Percentiles rank a stretch among this genome's conserved stretches.
These are phyloP conservation scores for Plasmodium coatneyi DNA, from an alignment of 169 alveolate species.

Conservation along the genomic window DNA sequence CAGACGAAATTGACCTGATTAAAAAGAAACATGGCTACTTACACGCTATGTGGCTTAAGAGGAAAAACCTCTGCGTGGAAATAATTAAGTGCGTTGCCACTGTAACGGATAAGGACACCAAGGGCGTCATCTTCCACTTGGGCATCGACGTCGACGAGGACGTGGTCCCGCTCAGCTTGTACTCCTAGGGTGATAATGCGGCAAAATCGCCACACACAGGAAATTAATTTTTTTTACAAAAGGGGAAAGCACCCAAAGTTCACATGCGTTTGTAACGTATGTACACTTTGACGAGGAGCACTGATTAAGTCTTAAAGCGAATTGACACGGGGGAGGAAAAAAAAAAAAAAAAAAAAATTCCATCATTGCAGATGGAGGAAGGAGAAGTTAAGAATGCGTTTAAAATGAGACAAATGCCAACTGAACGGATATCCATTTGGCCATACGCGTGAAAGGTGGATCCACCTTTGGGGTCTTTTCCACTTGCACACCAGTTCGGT, in stretches of 20 bases:
- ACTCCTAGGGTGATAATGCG: neutral
- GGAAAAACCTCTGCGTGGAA: slow-evolving; percentile 49
- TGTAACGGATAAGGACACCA: slow-evolving; percentile 64
- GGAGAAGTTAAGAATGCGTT: neutral
- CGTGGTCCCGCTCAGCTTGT: slow-evolving; percentile 39
- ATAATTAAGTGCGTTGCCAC: slow-evolving; percentile 65
- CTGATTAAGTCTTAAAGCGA: neutral
- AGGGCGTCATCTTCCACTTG: slow-evolving; percentile 60
- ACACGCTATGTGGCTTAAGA: slow-evolving; percentile 52
- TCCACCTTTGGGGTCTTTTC: neutral
- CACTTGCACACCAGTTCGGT: neutral
- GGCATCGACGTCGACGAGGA: slow-evolving; percentile 73
- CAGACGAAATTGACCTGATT: slow-evolving; percentile 49
- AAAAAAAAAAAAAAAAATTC: neutral
- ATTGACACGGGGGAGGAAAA: neutral
- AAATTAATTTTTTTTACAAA: neutral
- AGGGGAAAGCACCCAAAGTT: neutral
- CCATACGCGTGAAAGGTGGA: neutral
- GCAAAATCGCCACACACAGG: neutral
- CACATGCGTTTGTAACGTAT: neutral
- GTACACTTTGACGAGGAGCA: neutral
- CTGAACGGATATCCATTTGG: neutral
- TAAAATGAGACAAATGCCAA: neutral
- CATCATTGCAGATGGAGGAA: neutral
- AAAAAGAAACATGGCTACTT: slow-evolving; percentile 66